Conservation (phyloP, 1,139 yeast species). For the Hyphopichia khmerensis region DNA sequence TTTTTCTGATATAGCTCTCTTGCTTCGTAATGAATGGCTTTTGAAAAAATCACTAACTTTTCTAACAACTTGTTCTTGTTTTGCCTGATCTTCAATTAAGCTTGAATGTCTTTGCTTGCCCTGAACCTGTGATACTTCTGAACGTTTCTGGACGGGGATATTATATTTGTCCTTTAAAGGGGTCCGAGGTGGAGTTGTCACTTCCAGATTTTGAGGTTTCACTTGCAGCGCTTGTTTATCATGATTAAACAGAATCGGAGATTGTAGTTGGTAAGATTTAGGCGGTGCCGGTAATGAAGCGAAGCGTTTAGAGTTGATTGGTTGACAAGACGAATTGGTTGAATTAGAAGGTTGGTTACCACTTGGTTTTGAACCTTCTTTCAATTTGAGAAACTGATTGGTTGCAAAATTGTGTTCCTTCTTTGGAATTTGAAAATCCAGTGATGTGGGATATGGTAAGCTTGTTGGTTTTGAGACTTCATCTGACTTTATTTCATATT, state of each 20-base stretch:
- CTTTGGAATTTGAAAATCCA: no score
- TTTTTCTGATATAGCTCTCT: not conserved
- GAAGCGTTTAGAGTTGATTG: not conserved
- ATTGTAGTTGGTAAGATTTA: not conserved
- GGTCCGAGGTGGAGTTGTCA: no score
- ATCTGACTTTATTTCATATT: not conserved
- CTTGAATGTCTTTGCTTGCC: not conserved
- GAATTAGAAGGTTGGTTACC: not conserved
- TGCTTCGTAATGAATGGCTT: not conserved
- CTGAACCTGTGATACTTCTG: no score
- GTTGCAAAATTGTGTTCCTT: not conserved
- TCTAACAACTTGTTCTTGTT: not conserved
- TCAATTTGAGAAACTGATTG: not conserved
- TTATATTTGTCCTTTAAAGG: no score
- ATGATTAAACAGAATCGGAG: not conserved
- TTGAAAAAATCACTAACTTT: not conserved
- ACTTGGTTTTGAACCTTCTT: not conserved
- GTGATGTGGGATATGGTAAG: no score
- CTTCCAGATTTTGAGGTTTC: no score
- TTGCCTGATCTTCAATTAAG: not conserved
- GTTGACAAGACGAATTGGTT: not conserved
- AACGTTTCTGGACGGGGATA: no score
- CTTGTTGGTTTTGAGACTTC: not conserved
- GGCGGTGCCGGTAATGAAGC: not conserved
- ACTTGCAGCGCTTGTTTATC: no score